phyloP scores from a whole-genome alignment of 148 eudicot species.

The Silene uniflora region DNA sequence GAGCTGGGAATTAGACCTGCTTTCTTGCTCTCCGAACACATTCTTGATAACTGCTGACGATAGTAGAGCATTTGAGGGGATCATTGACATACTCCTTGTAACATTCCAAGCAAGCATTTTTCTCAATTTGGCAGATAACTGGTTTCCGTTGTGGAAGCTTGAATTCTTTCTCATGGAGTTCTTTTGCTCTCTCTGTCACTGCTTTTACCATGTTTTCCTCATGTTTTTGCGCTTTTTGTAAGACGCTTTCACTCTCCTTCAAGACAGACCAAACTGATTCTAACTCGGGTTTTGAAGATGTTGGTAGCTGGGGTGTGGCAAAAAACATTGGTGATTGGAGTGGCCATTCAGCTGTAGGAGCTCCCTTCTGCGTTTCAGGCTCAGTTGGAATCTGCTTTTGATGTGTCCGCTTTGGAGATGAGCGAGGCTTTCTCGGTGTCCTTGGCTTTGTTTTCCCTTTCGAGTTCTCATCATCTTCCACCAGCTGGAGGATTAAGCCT shows the following conservation, averaged over 20 bases:
- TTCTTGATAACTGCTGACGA: conserved; percentile 54
- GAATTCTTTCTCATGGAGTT: conserved; percentile 91
- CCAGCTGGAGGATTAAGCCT: conserved; percentile 62
- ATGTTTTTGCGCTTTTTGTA: conserved; percentile 64
- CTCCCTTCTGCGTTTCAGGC: conserved; percentile 30
- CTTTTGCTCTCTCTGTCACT: conserved; percentile 76
- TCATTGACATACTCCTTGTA: conserved; percentile 61
- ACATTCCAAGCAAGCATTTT: conserved; percentile 65
- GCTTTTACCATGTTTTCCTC: conserved; percentile 64
- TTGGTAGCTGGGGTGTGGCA: conserved; percentile 28
- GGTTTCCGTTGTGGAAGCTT: conserved; percentile 66
- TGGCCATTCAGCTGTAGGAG: conserved; percentile 61
- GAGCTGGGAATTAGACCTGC: conserved; percentile 23
- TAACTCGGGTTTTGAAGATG: conserved; percentile 39
- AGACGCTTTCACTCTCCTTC: conserved; percentile 64
- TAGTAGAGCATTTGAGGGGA: conserved; percentile 61
- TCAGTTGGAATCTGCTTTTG: conserved; percentile 34
- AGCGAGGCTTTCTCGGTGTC: conserved; percentile 34
- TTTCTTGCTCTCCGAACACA: conserved; percentile 69
- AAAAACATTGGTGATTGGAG: conserved; percentile 53
- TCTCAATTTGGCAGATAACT: conserved; percentile 53
- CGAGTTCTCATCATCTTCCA: conserved; percentile 46
- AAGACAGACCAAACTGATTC: conserved; percentile 61
- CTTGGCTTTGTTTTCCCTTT: conserved; percentile 38
- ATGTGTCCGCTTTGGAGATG: conserved; percentile 46